phyloP scores from a whole-genome alignment of 139 green algal genomes.

The Eudorina sp. region DNA sequence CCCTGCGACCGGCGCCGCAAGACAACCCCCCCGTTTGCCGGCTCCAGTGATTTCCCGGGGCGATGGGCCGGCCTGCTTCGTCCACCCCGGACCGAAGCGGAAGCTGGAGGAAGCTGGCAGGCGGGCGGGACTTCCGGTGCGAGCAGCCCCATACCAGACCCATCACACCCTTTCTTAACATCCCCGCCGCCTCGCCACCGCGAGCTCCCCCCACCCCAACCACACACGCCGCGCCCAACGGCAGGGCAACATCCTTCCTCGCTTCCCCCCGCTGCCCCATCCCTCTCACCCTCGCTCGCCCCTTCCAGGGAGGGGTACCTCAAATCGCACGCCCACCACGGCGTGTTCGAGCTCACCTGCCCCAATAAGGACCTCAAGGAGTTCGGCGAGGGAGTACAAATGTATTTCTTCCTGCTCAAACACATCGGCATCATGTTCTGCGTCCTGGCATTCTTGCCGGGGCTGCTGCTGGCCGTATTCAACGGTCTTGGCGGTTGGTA shows the following conservation, averaged over 20 bases:
- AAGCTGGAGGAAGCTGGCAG: too few relatives aligned
- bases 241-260: too few relatives aligned
- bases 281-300: too few relatives aligned
- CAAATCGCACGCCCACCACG: conserved; percentile 16
- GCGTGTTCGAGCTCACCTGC: background rate
- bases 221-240: too few relatives aligned
- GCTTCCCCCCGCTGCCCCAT: too few relatives aligned
- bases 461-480: conserved; percentile 3
- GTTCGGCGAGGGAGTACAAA: conserved; percentile 61
- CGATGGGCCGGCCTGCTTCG: too few relatives aligned
- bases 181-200: background rate
- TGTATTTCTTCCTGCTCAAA: conserved; percentile 68
- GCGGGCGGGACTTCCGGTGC: too few relatives aligned
- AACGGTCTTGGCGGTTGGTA: conserved; percentile 39
- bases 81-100: too few relatives aligned
- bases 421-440: conserved; percentile 43
- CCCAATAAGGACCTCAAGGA: conserved; percentile 47
- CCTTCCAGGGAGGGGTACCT: conserved; percentile 8
- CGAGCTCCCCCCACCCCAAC: too few relatives aligned
- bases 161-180: background rate
- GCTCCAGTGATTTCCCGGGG: too few relatives aligned
- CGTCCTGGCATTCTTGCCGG: conserved; percentile 35
- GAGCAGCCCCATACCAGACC: background rate
- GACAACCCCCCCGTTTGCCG: too few relatives aligned
- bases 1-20: too few relatives aligned